Conservation (phyloP, 2,329 filamentous ascomycete species). For the Claviceps maximensis region DNA sequence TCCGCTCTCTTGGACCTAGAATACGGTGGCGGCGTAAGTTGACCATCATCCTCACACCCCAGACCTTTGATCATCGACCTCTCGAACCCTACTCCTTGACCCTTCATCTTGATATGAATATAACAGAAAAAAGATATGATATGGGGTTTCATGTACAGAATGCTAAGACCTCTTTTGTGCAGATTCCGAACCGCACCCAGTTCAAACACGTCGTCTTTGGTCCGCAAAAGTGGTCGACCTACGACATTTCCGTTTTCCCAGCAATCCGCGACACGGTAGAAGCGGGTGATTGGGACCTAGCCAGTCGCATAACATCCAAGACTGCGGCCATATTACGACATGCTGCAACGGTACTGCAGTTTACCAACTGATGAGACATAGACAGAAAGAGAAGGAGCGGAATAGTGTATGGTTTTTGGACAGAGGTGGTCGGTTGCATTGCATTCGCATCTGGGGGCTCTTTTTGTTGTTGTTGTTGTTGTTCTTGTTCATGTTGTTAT, state of each 20-base stretch:
- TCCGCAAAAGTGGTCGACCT: constrained; percentile 57
- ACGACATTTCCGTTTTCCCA: constrained; percentile 35
- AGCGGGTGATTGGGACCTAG: constrained; percentile 54
- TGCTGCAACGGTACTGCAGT: constrained; percentile 34
- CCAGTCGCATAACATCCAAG: constrained; percentile 56
- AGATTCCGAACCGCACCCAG: constrained; percentile 78
- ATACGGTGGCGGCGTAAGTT: constrained; percentile 58
- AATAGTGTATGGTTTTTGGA: neutral
- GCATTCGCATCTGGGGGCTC: neutral
- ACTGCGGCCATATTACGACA: constrained; percentile 53
- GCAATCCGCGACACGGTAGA: constrained; percentile 73
- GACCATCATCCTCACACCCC: too few species aligned
- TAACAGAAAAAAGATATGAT: too few species aligned
- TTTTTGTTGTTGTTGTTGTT: neutral
- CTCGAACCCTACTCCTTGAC: neutral
- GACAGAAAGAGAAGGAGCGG: neutral
- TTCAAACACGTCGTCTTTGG: constrained; percentile 91
- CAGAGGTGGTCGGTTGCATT: neutral
- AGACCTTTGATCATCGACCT: too few species aligned
- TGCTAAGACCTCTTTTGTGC: neutral
- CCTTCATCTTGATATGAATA: constrained; percentile 6
- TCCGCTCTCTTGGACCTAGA: constrained; percentile 68
- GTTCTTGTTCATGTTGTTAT: neutral
- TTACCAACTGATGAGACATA: constrained; percentile 10
- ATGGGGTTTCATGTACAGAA: neutral